Evolutionary conservation across 495 filamentous ascomycete species (phyloP), one percentile per base, ranked within the genome.

Genomic region (Aspergillus mulundensis): DNA sequence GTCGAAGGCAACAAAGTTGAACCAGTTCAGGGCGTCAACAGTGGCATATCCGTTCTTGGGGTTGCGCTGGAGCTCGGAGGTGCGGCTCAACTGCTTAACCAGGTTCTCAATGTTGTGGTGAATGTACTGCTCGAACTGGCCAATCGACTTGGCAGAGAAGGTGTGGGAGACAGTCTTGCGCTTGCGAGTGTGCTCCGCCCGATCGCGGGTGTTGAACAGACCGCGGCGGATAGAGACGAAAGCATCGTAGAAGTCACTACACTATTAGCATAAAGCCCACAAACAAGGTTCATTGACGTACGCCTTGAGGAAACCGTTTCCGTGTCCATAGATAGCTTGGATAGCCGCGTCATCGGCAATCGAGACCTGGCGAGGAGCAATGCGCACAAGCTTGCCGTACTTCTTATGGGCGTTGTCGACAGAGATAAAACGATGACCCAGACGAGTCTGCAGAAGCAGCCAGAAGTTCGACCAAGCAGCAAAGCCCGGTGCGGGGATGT

Each of bases 1-100:
- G 61, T 96, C 91, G 61, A 96, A 96, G 40, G 91, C 91, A 10
- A 95, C 80, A 68, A 88, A 95, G 73, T 96, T 96, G 81, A 93
- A 94, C 91, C 91, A 96, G 65, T 91, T 81, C 24, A 96, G 79
- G 45, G 85, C 87, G 64, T 95, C 90, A 43, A 95, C 70, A 53
- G 83, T 76, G 10, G 76, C 80, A 61, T 79, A 89, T 19, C 73
- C 75, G 40, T 66, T 74, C 54, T 69, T 69, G 15, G 73, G 71
- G 60, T 67, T 78, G 62, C 50, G 74, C 69, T 57, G 81, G 0
- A 68, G 63, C 2, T 74, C 61, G 12, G 71, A 62, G 3, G 90
- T 62, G 16, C 70, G 68, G 63, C 87, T 86, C 86, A 88, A 90
- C 67, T 90, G 86, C 54, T 74, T 75, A 12, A 88, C 86, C 46